Evolutionary conservation across 441 rosid species (phyloP), one percentile per base, ranked within the genome.

Genomic region (Erodium texanum): DNA sequence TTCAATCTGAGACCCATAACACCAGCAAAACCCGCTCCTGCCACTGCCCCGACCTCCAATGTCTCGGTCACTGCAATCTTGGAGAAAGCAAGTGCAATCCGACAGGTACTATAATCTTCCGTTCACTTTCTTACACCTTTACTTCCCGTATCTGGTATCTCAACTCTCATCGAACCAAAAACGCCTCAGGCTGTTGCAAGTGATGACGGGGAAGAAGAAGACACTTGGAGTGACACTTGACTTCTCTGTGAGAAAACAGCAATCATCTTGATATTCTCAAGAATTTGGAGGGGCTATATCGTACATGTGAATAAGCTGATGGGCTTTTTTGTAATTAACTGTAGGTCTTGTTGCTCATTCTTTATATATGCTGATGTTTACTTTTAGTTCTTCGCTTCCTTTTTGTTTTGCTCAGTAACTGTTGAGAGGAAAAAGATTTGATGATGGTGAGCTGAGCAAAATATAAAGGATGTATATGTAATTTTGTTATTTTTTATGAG

Each of bases 61-160:
- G 77, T 76, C 71, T 85, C 85, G 71, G 90, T 90, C 77, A 81
- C 85, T 9, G 96, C 89, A 38, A 90, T 90, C 68, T 68, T 93
- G 77, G 83, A 89, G 87, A 93, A 93, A 82, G 97, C 99, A 66
- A 88, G 77, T 79, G 93, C 97, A 15, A 90, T 93, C 72, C 93
- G 97, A 70, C 97, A 89, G 95, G 99, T 90, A 76, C 7, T 2
- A 22, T 12, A 5, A n/a, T 36, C 14, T 41, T 41, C 9, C 2
- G 11, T 12, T 41, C 48, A 5, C 36, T 32, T 27, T 27, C 29
- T 27, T 4, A 27, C 4, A 4, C 29, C 29, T 27, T 27, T 1
- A 4, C 16, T 45, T 66, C 20, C 20, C 62, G 18, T 14, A 7
- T 67, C 64, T 15, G 56, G 18, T 14, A 7, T 67, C 64, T 15